A percentile compares a stretch with the other conserved stretches of the same genome.
These are phyloP conservation scores for Vanderwaltozyma tropicalis DNA, from an alignment of 805 yeast species.

Conservation along the genomic window DNA sequence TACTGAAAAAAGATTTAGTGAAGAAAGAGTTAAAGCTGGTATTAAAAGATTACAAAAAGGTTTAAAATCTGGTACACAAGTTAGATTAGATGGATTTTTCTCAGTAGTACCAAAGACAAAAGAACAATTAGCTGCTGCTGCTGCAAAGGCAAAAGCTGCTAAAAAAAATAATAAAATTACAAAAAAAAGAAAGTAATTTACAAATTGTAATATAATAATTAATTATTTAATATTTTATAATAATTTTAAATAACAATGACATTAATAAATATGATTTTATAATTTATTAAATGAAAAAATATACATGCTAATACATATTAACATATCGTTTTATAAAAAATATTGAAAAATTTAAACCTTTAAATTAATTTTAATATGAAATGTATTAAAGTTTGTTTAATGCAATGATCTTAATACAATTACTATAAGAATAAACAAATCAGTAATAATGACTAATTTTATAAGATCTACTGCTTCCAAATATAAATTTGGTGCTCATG, in stretches of 20 bases:
- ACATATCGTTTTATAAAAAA: too few relatives aligned
- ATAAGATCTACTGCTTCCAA: conserved; percentile 34
- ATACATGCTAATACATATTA: too few relatives aligned
- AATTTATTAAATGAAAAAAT: too few relatives aligned
- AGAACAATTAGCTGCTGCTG: conserved; percentile 31
- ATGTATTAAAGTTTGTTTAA: too few relatives aligned
- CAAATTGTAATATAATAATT: too few relatives aligned
- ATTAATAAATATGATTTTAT: too few relatives aligned
- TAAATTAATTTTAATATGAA: too few relatives aligned
- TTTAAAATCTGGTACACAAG: conserved; percentile 77
- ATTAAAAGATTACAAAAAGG: conserved; percentile 79
- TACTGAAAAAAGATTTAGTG: conserved; percentile 80
- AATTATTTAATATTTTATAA: too few relatives aligned
- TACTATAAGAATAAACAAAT: too few relatives aligned
- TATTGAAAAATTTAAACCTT: too few relatives aligned
- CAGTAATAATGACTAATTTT: conserved; percentile 10
- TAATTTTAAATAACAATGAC: too few relatives aligned
- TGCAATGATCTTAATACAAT: too few relatives aligned
- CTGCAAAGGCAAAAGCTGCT: conserved; percentile 24
- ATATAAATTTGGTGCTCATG: conserved; percentile 81
- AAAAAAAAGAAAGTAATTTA: conserved; percentile 12
- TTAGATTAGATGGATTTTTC: conserved; percentile 87
- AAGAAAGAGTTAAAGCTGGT: conserved; percentile 82
- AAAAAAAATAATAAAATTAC: conserved; percentile 21
- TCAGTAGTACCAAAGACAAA: conserved; percentile 49